Conservation (phyloP, 805 yeast genomes). For the Wickerhamiella shivajii region DNA sequence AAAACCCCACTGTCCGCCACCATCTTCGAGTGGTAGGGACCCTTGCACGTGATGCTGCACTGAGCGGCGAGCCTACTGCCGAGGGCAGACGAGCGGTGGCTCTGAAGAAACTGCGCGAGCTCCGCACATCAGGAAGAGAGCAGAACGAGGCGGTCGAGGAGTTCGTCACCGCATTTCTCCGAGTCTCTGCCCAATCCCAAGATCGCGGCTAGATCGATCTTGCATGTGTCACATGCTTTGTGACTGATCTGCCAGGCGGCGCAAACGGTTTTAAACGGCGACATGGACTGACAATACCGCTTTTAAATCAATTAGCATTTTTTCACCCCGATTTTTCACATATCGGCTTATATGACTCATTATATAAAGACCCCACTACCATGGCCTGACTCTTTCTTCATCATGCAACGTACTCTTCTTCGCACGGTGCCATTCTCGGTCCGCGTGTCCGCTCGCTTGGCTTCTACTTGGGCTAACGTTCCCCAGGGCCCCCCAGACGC, state of each 20-base stretch:
- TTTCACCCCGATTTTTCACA: background rate
- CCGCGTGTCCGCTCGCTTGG: constrained; percentile 10
- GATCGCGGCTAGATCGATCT: background rate
- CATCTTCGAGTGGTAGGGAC: constrained; percentile 39
- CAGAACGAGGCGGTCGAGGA: constrained; percentile 58
- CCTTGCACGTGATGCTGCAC: constrained; percentile 32
- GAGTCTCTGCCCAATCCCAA: background rate
- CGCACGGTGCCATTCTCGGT: background rate
- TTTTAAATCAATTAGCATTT: background rate
- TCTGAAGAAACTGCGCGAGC: constrained; percentile 41
- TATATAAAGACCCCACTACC: background rate
- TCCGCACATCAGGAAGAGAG: constrained; percentile 51
- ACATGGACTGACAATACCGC: background rate
- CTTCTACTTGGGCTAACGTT: constrained; percentile 28
- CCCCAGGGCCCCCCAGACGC: constrained; percentile 71
- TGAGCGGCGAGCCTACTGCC: constrained; percentile 35
- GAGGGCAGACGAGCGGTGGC: constrained; percentile 49
- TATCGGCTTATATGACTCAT: background rate
- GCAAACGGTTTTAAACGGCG: background rate
- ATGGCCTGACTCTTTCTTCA: background rate
- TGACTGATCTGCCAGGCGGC: background rate
- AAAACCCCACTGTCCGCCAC: constrained; percentile 38
- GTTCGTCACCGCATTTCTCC: constrained; percentile 31
- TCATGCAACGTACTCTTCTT: constrained; percentile 1
- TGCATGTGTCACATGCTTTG: background rate